Evolutionary conservation across 768 basidiomycete species (phyloP), one percentile per base, ranked within the genome.

Genomic region (Dacryopinax primogenitus): DNA sequence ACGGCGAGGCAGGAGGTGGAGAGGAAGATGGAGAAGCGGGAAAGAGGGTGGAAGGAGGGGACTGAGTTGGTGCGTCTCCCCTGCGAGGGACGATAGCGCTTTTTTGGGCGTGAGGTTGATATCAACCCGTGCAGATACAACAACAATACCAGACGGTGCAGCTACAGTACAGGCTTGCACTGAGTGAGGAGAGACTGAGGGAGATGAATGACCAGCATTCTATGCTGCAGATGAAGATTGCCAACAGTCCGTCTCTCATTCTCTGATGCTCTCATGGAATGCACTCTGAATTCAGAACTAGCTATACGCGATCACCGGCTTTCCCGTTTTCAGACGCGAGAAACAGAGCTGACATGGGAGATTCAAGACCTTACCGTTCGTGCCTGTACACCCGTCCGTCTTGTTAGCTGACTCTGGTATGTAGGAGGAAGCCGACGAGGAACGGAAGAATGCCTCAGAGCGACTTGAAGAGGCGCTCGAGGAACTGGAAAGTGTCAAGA

Each of bases 271-370:
- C 11, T 11, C 23, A 9, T 13, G 15, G 11, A 28, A 58, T 30
- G 51, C 13, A 58, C 18, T 3, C 26, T 58, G 13, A 39, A 11
- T 11, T 39, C n/a, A n/a, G n/a, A n/a, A n/a, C 11, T 18, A 58
- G 51, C 51, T 18, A 30, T 58, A 28, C 51, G 51, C 3, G 26
- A 58, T 18, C 51, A 58, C 26, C 23, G 51, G 11, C 23, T 58
- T 28, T 58, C 51, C 30, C 51, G 51, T 9, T 58, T 58, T 18
- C 51, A 58, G 21, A 58, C 51, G 26, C 51, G 51, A 2, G 51
- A 58, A 58, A 18, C 51, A 11, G 51, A 58, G 30, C 51, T 58
- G 3, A 58, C 51, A 26, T 58, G 51, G 51, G 51, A 58, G 26
- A 58, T 58, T 30, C 51, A 58, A 32, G 51, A 58, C 30, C 30